phyloP scores from a whole-genome alignment of 2,329 filamentous ascomycete species.

The Talaromyces islandicus region DNA sequence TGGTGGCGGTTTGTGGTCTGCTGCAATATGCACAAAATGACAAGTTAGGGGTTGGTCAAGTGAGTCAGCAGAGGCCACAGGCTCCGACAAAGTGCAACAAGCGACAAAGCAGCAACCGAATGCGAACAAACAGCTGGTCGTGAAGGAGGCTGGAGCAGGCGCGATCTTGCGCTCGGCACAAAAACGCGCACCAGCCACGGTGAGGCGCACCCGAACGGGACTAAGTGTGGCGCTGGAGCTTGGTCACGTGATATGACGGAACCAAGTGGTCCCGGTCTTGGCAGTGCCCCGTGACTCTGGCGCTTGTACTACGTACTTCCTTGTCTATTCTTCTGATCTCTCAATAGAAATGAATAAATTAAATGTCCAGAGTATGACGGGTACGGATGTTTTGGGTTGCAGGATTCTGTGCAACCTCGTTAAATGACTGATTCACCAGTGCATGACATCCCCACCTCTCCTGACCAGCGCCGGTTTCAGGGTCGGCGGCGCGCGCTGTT shows the following conservation, averaged over 20 bases:
- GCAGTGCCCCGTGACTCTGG: not conserved
- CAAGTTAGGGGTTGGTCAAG: not conserved
- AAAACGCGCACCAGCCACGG: not conserved
- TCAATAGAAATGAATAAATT: not conserved
- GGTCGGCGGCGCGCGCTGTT: not conserved
- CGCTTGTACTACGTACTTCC: not conserved
- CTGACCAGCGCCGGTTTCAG: not conserved
- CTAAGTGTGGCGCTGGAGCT: not conserved
- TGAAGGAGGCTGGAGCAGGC: not conserved
- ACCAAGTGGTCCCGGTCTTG: not conserved
- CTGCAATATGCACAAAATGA: too few species aligned
- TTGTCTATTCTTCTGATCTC: not conserved
- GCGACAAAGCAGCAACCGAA: not conserved
- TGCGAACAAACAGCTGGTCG: not conserved
- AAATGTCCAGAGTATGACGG: too few species aligned
- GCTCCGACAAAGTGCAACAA: not conserved
- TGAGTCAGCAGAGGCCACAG: not conserved
- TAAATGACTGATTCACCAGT: not conserved
- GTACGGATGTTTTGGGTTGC: too few species aligned
- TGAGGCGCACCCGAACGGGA: not conserved
- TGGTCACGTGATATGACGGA: not conserved
- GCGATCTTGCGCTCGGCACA: not conserved
- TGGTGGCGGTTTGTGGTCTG: conserved; percentile 21
- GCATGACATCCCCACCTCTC: not conserved
- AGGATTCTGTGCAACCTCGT: not conserved